Percentiles rank a stretch among this genome's conserved stretches.
phyloP scores from a whole-genome alignment of 2,329 filamentous ascomycete species.

The Ophiognomonia clavigignenti-juglandacearum region DNA sequence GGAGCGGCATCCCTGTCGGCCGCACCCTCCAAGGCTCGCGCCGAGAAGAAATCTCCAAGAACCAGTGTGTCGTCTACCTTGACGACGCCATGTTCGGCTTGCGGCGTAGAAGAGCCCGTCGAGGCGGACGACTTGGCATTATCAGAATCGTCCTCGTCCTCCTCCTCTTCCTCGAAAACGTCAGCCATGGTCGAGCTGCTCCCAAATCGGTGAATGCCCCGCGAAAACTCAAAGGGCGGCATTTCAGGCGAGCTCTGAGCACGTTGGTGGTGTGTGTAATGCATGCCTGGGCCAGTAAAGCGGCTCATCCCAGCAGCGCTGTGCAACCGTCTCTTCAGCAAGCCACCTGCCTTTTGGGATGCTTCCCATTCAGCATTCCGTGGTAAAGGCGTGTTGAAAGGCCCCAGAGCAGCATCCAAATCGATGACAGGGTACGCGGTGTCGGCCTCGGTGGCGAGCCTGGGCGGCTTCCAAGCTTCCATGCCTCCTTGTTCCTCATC shows the following conservation, averaged over 20 bases:
- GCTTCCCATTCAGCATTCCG: conserved; percentile 63
- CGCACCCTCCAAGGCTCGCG: conserved; percentile 7
- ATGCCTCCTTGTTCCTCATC: conserved; percentile 21
- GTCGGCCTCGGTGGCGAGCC: conserved; percentile 51
- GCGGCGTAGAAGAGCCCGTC: conserved; percentile 21
- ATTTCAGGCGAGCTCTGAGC: conserved; percentile 78
- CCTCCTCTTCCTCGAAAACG: conserved; percentile 82
- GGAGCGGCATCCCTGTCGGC: conserved; percentile 13
- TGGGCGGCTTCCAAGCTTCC: conserved; percentile 33
- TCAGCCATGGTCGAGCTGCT: conserved; percentile 76
- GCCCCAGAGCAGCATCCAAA: conserved; percentile 85
- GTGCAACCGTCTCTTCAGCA: conserved; percentile 66
- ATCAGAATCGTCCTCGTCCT: conserved; percentile 50
- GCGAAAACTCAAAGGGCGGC: conserved; percentile 63
- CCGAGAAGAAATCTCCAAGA: conserved; percentile 10
- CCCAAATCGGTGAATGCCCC: conserved; percentile 57
- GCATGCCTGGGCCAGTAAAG: conserved; percentile 63
- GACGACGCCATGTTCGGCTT: conserved; percentile 30
- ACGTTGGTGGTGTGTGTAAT: conserved; percentile 64
- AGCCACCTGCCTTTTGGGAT: conserved; percentile 53
- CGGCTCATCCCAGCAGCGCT: conserved; percentile 69
- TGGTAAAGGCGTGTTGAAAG: conserved; percentile 76
- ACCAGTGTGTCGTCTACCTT: conserved; percentile 22
- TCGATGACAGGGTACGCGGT: conserved; percentile 79
- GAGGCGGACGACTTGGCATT: conserved; percentile 24